Evolutionary conservation across 108 stramenopile species (phyloP).

Genomic region (Parmales sp.): DNA sequence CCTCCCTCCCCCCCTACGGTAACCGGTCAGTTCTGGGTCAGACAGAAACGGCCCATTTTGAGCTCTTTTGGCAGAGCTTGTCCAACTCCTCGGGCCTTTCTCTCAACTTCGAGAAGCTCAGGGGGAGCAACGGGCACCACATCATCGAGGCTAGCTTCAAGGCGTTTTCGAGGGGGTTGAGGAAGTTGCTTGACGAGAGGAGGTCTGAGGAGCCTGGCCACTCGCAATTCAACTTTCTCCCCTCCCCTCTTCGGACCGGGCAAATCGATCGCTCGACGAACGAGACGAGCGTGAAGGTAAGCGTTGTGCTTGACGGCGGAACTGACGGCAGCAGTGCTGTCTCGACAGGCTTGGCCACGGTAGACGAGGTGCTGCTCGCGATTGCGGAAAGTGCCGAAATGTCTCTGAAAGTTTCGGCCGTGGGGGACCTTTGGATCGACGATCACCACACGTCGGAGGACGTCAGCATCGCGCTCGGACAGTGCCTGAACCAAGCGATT

Average conservation of each 20-base stretch:
- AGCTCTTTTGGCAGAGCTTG: slow-evolving; percentile 43
- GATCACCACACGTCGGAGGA: slow-evolving; percentile 96
- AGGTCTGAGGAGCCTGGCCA: neutral
- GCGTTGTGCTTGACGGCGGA: slow-evolving; percentile 41
- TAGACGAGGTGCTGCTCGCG: slow-evolving; percentile 65
- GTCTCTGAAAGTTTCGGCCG: slow-evolving; percentile 51
- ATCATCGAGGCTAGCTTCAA: slow-evolving; percentile 71
- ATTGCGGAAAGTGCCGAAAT: slow-evolving; percentile 58
- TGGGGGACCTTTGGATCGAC: slow-evolving; percentile 86
- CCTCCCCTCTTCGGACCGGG: slow-evolving; percentile 23
- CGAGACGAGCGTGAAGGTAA: slow-evolving; percentile 61
- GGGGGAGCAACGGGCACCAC: slow-evolving; percentile 74
- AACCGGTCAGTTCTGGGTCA: slow-evolving; percentile 56
- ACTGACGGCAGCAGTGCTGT: slow-evolving; percentile 10
- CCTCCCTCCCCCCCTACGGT: slow-evolving; percentile 25
- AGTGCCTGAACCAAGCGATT: slow-evolving; percentile 65
- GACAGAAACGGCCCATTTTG: slow-evolving; percentile 37
- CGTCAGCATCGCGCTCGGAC: slow-evolving; percentile 82
- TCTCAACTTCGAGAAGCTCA: slow-evolving; percentile 45
- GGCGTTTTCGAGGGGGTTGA: slow-evolving; percentile 61
- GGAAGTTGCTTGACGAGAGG: slow-evolving; percentile 56
- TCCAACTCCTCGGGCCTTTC: slow-evolving; percentile 39
- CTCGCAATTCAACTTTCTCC: neutral
- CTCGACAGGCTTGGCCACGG: slow-evolving; percentile 61
- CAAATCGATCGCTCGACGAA: slow-evolving; percentile 57